A percentile compares a stretch with the other conserved stretches of the same genome.
Conservation (phyloP, 106 monocot species). For the Allium fistulosum region DNA sequence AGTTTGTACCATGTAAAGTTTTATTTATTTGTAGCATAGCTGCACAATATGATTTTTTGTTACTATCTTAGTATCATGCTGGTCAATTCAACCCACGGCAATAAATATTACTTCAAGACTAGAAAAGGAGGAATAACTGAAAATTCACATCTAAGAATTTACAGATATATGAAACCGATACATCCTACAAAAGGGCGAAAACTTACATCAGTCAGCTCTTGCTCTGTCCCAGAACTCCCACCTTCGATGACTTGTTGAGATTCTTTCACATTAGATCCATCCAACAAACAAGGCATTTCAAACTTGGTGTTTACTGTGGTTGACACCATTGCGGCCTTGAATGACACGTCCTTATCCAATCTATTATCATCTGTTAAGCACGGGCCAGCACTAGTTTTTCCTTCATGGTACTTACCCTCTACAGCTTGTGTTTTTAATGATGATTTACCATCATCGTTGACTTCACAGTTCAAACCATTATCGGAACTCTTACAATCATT, state of each 20-base stretch:
- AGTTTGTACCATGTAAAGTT: no score
- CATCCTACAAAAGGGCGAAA: no score
- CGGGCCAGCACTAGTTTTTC: background rate
- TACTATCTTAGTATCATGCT: no score
- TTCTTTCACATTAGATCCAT: background rate
- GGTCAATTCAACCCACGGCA: no score
- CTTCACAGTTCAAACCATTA: background rate
- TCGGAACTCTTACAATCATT: background rate
- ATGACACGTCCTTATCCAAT: conserved; percentile 6
- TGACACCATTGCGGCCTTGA: conserved; percentile 9
- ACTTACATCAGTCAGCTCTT: conserved; percentile 38
- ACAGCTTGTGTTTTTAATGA: background rate
- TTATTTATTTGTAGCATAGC: no score
- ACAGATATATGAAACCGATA: no score
- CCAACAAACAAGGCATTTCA: conserved; percentile 10
- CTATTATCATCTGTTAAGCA: conserved; percentile 9
- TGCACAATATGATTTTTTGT: no score
- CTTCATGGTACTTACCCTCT: background rate
- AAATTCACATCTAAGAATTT: no score
- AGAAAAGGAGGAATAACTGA: no score
- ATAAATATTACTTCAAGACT: no score
- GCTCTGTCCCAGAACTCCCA: conserved; percentile 27
- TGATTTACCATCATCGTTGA: conserved; percentile 1
- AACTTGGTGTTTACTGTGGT: conserved; percentile 8
- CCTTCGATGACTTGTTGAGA: conserved; percentile 8